A percentile compares a stretch with the other conserved stretches of the same genome.
Conservation (phyloP, 345 rosid species). For the Cochlearia excelsa region DNA sequence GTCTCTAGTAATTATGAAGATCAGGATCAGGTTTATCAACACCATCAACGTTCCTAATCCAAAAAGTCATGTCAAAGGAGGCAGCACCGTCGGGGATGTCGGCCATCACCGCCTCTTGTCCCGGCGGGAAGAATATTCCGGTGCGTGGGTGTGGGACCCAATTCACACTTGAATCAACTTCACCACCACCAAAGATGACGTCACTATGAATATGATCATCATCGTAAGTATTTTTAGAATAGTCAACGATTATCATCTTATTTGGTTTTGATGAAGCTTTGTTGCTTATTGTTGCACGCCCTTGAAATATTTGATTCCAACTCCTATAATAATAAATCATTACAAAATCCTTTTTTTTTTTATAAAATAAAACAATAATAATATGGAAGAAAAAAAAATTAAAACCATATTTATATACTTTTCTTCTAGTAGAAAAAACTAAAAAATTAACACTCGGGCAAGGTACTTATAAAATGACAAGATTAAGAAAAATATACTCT, state of each 20-base stretch:
- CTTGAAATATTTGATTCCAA: constrained; percentile 30
- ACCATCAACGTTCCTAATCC: constrained; percentile 56
- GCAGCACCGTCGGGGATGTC: constrained; percentile 58
- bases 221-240: constrained; percentile 16
- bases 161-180: constrained; percentile 14
- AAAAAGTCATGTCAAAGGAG: constrained; percentile 41
- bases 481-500: too few relatives aligned
- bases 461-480: too few relatives aligned
- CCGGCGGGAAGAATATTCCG: constrained; percentile 60
- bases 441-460: too few relatives aligned
- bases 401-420: too few relatives aligned
- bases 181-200: not conserved
- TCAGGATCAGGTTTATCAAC: constrained; percentile 44
- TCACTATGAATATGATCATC: not conserved
- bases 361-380: too few relatives aligned
- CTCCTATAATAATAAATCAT: constrained; percentile 17
- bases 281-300: constrained; percentile 22
- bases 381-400: too few relatives aligned
- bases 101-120: constrained; percentile 60
- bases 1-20: constrained; percentile 1
- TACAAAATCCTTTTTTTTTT: not conserved
- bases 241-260: constrained; percentile 10
- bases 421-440: too few relatives aligned
- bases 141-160: constrained; percentile 73
- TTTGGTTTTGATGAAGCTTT: constrained; percentile 27